A percentile compares a stretch with the other conserved stretches of the same genome.
These are phyloP conservation scores for Ilyonectria destructans DNA, from an alignment of 2,329 filamentous ascomycete genomes.

Conservation along the genomic window DNA sequence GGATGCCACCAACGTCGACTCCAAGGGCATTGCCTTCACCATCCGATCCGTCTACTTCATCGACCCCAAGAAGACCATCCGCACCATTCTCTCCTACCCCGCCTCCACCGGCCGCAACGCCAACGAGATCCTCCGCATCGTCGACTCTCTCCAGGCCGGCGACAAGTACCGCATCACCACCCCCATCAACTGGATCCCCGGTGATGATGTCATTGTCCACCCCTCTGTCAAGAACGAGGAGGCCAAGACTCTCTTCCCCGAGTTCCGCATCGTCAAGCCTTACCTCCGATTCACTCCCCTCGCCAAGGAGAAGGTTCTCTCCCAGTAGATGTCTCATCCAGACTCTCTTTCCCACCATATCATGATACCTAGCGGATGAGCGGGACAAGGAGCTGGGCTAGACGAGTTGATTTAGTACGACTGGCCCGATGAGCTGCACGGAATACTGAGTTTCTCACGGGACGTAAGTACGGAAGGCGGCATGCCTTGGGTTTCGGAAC, in stretches of 20 bases:
- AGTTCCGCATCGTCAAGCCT: conserved; percentile 79
- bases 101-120: conserved; percentile 91
- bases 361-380: conserved; percentile 49
- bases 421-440: conserved; percentile 24
- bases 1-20: conserved; percentile 85
- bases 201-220: conserved; percentile 94
- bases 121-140: conserved; percentile 82
- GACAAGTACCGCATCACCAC: conserved; percentile 92
- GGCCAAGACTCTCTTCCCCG: conserved; percentile 89
- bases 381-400: conserved; percentile 14
- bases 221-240: conserved; percentile 87
- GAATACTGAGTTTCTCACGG: background rate
- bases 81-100: conserved; percentile 93
- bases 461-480: background rate
- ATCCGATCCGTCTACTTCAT: conserved; percentile 97
- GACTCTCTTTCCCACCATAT: conserved; percentile 16
- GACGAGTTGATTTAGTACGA: conserved; percentile 35
- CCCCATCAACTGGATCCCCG: conserved; percentile 91
- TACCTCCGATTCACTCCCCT: conserved; percentile 83
- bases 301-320: conserved; percentile 65
- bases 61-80: conserved; percentile 94
- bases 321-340: conserved; percentile 35
- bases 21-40: conserved; percentile 90
- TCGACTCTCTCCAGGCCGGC: conserved; percentile 85
- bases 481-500: conserved; percentile 35